Evolutionary conservation across 2,329 filamentous ascomycete genomes (phyloP), one percentile per base, ranked within the genome.

Genomic region (Colletotrichum orbiculare): DNA sequence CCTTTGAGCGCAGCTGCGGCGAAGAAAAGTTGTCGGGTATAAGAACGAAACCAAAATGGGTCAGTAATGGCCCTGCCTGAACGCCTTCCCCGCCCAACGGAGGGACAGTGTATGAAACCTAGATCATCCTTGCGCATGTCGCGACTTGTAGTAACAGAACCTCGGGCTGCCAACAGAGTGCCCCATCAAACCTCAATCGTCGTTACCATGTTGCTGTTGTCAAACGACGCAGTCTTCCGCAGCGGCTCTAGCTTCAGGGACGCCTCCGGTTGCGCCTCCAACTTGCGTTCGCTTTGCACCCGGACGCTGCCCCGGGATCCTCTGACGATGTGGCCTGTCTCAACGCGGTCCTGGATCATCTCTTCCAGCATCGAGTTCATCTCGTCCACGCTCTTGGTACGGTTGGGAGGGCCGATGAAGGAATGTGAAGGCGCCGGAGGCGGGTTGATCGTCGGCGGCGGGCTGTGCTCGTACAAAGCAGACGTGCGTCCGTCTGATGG

Each of bases 351-450:
- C 73, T 94, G 91, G 65, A 97, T 96, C 95, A 98, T 97, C 78
- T 97, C 93, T 72, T 98, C 95, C 34, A 97, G 85, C 81, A 97
- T 94, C 72, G 89, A 88, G 70, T 92, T 97, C 89, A 97, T 94
- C 77, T 97, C 94, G 71, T 97, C 94, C 39, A 96, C 91, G 69
- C 91, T 93, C 80, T 86, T 88, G 11, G 83, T 82, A 54, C 86
- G 84, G 68, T 83, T 85, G 56, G 84, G 85, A 38, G 48, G 34
- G 7, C 53, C 54, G 10, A 55, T 45, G 8, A 53, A 37, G 9
- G 57, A 41, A 49, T 38, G 33, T 12, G 47, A 55, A 46, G 64
- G 56, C 33, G 67, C 67, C 6, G 68, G 52, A 6, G 64, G 68
- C 43, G 68, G 67, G 42, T 61, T 69, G 3, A 56, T 46, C 4